Percentiles rank a stretch among this genome's conserved stretches.
phyloP scores from a whole-genome alignment of 257 asterid species.

The Gentiana straminea region DNA sequence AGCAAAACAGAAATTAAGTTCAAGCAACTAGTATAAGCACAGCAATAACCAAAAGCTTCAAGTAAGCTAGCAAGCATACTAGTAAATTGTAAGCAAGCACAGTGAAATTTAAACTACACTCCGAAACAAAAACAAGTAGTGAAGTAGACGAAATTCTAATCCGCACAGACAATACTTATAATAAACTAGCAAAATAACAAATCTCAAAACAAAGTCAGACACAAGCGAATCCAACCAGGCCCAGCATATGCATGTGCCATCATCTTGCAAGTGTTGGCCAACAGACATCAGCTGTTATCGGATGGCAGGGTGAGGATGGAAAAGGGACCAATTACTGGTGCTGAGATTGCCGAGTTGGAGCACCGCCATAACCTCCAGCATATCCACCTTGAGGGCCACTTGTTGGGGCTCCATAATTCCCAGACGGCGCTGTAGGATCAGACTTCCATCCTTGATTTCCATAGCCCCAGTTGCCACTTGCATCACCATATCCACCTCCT shows the following conservation, averaged over 20 bases:
- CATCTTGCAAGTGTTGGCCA: conserved; percentile 34
- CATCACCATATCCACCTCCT: conserved; percentile 58
- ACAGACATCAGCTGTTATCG: conserved; percentile 21
- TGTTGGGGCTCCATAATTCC: conserved; percentile 30
- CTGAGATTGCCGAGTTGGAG: conserved; percentile 40
- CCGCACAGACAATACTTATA: conserved; percentile 43
- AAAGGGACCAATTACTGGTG: conserved; percentile 26
- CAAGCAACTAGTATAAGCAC: conserved; percentile 33
- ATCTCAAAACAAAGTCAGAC: conserved; percentile 27
- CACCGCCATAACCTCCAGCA: conserved; percentile 61
- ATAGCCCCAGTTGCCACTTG: conserved; percentile 45
- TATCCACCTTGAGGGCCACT: conserved; percentile 38
- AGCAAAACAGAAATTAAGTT: conserved; percentile 17
- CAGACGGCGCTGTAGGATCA: conserved; percentile 49
- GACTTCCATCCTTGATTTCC: conserved; percentile 61
- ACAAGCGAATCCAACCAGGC: conserved; percentile 51
- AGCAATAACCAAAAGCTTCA: conserved; percentile 27
- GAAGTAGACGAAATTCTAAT: conserved; percentile 27
- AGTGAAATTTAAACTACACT: conserved; percentile 33
- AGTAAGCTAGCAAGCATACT: conserved; percentile 24
- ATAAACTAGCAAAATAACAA: conserved; percentile 36
- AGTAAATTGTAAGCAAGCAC: conserved; percentile 30
- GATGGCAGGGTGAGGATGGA: conserved; percentile 3
- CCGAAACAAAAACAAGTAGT: conserved; percentile 24
- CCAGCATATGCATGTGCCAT: conserved; percentile 21